Evolutionary conservation across 208 protist genomes (phyloP), one percentile per base, ranked within the genome.

Genomic region (Kentomonas sorsogonicus): DNA sequence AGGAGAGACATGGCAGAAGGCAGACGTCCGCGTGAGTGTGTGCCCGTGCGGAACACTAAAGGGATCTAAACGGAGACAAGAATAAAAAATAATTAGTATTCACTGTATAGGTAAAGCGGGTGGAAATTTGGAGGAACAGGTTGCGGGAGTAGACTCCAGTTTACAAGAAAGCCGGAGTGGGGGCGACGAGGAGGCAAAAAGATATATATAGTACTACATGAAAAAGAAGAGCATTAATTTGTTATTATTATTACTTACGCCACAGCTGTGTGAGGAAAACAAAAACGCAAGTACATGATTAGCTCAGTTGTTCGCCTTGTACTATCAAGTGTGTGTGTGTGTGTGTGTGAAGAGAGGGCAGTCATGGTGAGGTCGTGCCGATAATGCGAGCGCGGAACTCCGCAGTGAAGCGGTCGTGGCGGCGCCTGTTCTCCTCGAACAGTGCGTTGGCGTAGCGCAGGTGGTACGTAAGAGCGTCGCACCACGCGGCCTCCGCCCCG

Each of bases 351-450:
- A 33, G 16, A 39, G 5, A 11, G 5, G 33, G 11, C 11, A 20
- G 43, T 13, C 6, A 29, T 5, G 22, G 1, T 29, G 16, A 47
- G 16, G 16, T 47, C 6, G 20, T 27, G 43, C 33, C 22, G 27
- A 40, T 43, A 7, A 45, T 41, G 7, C 57, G 57, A 10, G n/a
- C 41, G n/a, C 39, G 52, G 10, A 72, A 22, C 40, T 66, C 59
- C 13, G 29, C 5, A 27, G 11, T 16, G 55, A 92, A 84, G 0
- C 79, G 77, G 9, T 66, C 46, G n/a, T 62, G 80, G 16, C 79
- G 74, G 33, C n/a, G 18, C 36, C 60, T 63, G 55, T 92, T 88
- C 41, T 79, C 77, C 7, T 40, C 46, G 66, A 93, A 90, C 15
- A 90, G 69, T 1, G 26, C 45, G 55, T 88, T 87, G n/a, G 72